Base-by-base conservation (phyloP, 768 basidiomycete genomes). In the Plicaturopsis crispa region DNA sequence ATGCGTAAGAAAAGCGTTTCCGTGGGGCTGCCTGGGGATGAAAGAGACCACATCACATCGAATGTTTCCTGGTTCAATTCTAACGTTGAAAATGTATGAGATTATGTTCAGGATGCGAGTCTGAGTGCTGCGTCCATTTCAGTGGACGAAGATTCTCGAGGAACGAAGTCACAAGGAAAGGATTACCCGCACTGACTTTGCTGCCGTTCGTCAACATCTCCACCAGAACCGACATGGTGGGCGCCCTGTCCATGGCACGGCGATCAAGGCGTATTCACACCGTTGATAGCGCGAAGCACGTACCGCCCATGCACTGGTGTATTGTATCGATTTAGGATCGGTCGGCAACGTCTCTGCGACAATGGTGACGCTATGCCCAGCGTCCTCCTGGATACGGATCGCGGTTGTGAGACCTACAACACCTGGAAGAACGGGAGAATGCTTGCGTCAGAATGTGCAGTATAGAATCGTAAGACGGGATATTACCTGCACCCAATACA, bases 221-320 rank as follows among this genome's bases (percentile, higher is more conserved):
- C 65, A 3, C 72, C 70, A 12, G 68, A 68, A 33, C 73, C 78
- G 33, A 88, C 75, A 66, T 87, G 82, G 45, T 89, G 84, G 6
- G 84, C 88, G 24, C 86, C 87, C 87, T 90, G 19, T 31, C n/a
- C n/a, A 31, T 17, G 21, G 20, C 18, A 24, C 24, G 36, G 16
- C 24, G 28, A 17, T 23, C 22, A 13, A 28, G 11, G 35, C 16
- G 39, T n/a, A n/a, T 37, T 13, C 28, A 12, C 8, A 30, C 12
- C 13, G 16, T 14, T 18, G 10, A 18, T 11, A n/a, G 18, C 18
- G 19, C 28, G 23, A 16, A 6, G 16, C 16, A 64, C 80, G 46
- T 45, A 85, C 87, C 24, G 87, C 87, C 87, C 87, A 89, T 23
- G 73, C 73, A 53, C 83, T 85, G 2, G 88, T 85, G 48, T 85